Conservation (phyloP, 2,329 filamentous ascomycete species). For the Rugonectria rugulosa region DNA sequence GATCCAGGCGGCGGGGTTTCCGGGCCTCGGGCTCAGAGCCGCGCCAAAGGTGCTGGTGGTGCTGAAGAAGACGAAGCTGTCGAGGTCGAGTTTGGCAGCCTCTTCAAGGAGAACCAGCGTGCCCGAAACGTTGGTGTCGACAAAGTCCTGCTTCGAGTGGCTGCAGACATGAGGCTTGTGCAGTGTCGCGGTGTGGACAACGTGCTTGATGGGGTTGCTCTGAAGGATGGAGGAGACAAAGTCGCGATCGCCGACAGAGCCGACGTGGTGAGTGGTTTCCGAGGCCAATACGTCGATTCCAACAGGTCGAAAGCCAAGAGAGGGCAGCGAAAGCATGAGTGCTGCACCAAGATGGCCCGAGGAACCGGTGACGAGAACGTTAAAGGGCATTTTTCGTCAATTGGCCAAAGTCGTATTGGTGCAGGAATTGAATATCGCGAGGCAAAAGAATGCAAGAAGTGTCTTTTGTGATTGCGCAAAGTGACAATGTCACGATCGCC, state of each 20-base stretch:
- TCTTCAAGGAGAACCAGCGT: conserved; percentile 53
- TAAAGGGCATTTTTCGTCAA: too few relatives aligned
- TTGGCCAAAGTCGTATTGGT: too few relatives aligned
- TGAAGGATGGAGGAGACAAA: conserved; percentile 45
- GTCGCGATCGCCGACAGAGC: conserved; percentile 47
- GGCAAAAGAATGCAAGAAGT: too few relatives aligned
- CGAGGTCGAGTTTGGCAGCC: conserved; percentile 40
- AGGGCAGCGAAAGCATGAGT: conserved; percentile 52
- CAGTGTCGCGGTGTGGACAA: conserved; percentile 55
- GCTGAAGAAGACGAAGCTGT: conserved; percentile 54
- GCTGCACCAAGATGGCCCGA: conserved; percentile 56
- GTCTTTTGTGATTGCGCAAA: too few relatives aligned
- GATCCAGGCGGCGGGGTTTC: conserved; percentile 53
- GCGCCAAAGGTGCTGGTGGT: conserved; percentile 56
- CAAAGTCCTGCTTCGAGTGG: conserved; percentile 52
- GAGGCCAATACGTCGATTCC: conserved; percentile 54
- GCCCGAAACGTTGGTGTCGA: conserved; percentile 55
- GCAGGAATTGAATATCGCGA: too few relatives aligned
- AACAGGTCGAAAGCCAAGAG: conserved; percentile 48
- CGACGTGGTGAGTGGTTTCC: conserved; percentile 45
- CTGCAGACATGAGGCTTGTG: conserved; percentile 57
- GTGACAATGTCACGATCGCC: too few relatives aligned
- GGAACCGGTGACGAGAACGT: conserved; percentile 56
- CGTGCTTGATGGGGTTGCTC: conserved; percentile 45
- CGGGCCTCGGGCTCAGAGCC: conserved; percentile 47